Conservation (phyloP, 164 flowering plant species). For the Buxus sempervirens region DNA sequence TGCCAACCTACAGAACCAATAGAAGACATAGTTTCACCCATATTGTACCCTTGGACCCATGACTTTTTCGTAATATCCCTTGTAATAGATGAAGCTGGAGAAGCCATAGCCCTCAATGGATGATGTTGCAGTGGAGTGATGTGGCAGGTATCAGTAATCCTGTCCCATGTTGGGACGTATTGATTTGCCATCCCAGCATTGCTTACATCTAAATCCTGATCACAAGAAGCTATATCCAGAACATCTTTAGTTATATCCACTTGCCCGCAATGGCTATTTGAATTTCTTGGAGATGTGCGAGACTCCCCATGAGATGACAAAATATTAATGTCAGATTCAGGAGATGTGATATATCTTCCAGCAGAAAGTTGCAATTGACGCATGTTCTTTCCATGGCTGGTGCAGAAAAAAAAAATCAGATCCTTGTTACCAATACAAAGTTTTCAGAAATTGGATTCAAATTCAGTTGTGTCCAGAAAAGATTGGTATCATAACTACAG, state of each 20-base stretch:
- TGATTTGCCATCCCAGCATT: slow-evolving; percentile 12
- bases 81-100: slow-evolving; percentile 31
- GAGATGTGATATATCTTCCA: slow-evolving; percentile 33
- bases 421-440: not conserved
- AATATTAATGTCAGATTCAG: slow-evolving; percentile 36
- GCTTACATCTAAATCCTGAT: slow-evolving; percentile 18
- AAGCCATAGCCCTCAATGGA: slow-evolving; percentile 17
- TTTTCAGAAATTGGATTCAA: slow-evolving; percentile 2
- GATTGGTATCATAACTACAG: not conserved
- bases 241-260: slow-evolving; percentile 20
- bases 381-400: slow-evolving; percentile 30
- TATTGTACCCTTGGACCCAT: slow-evolving; percentile 17
- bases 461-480: not conserved
- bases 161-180: slow-evolving; percentile 25
- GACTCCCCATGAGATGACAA: slow-evolving; percentile 26
- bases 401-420: not conserved
- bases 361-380: slow-evolving; percentile 27
- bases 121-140: slow-evolving; percentile 21
- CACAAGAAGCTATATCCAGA: slow-evolving; percentile 17
- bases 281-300: slow-evolving; percentile 20
- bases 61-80: slow-evolving; percentile 20
- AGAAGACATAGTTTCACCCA: slow-evolving; percentile 19
- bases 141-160: slow-evolving; percentile 18
- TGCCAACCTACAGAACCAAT: slow-evolving; percentile 37
- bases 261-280: slow-evolving; percentile 18